phyloP scores from a whole-genome alignment of 2,329 filamentous ascomycete species.

The Neocucurbitaria cava region DNA sequence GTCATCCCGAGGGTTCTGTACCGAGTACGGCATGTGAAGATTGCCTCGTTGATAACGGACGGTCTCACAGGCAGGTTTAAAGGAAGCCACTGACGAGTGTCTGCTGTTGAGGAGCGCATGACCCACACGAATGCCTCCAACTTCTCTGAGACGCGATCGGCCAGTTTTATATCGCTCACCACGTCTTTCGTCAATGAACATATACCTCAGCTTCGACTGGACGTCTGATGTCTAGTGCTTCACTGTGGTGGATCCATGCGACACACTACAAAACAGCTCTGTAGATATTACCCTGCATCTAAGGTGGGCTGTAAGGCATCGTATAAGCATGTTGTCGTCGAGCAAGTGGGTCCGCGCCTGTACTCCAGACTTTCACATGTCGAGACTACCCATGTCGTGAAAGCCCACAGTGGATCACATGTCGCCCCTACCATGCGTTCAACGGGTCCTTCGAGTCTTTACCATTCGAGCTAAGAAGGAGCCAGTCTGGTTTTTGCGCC shows the following conservation, averaged over 20 bases:
- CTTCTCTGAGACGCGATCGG: background rate
- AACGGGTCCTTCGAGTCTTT: constrained; percentile 8
- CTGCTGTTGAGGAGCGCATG: background rate
- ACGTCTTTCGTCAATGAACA: background rate
- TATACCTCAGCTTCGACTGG: background rate
- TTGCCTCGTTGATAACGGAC: background rate
- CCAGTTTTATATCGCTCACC: background rate
- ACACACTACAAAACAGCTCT: background rate
- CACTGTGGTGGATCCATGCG: background rate
- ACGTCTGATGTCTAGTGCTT: background rate
- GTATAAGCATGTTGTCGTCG: constrained; percentile 2
- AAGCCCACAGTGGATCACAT: constrained; percentile 16
- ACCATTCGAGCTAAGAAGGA: background rate
- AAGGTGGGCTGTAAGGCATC: background rate
- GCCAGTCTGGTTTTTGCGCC: background rate
- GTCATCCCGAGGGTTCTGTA: background rate
- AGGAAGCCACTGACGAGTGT: background rate
- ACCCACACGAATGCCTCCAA: no score
- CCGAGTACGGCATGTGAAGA: background rate
- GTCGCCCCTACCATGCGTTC: constrained; percentile 20
- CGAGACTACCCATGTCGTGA: constrained; percentile 10
- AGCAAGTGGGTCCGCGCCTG: constrained; percentile 7
- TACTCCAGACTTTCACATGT: constrained; percentile 35
- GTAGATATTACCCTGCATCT: background rate
- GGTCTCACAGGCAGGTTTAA: background rate